Conservation (phyloP, 257 asterid genomes). For the Prunella vulgaris region DNA sequence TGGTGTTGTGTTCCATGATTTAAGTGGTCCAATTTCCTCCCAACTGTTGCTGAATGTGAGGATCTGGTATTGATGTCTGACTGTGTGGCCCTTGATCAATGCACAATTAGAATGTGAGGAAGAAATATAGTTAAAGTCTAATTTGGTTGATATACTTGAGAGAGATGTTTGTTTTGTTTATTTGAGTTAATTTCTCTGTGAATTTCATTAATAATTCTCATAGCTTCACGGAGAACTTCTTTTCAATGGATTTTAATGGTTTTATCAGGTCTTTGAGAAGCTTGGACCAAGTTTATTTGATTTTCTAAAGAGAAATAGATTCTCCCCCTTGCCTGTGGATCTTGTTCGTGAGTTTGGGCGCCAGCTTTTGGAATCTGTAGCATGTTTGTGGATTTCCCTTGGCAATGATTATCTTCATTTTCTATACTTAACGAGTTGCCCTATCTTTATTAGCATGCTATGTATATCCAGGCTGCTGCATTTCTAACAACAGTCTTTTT, state of each 20-base stretch:
- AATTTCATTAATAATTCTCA: conserved; percentile 25
- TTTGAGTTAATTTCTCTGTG: conserved; percentile 24
- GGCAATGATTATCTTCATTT: conserved; percentile 29
- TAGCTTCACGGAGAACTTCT: conserved; percentile 45
- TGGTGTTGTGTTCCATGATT: not conserved
- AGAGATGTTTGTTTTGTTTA: conserved; percentile 13
- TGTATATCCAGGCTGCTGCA: conserved; percentile 18
- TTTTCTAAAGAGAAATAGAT: conserved; percentile 56
- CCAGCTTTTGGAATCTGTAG: conserved; percentile 72
- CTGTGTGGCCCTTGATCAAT: conserved; percentile 13
- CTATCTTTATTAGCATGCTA: conserved; percentile 17
- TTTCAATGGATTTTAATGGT: conserved; percentile 47
- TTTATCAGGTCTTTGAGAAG: conserved; percentile 68
- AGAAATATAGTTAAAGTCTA: conserved; percentile 5
- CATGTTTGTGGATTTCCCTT: conserved; percentile 57
- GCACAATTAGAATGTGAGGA: not conserved
- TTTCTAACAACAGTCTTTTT: conserved; percentile 17
- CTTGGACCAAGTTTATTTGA: conserved; percentile 72
- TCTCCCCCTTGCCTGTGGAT: conserved; percentile 51
- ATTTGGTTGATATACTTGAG: conserved; percentile 15
- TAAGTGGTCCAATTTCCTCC: not conserved
- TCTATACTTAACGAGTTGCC: conserved; percentile 28
- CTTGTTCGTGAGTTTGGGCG: conserved; percentile 62
- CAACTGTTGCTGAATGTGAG: conserved; percentile 5
- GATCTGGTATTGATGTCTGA: conserved; percentile 12